Evolutionary conservation across 225 moss, liverwort and hornwort species (phyloP).

Genomic region (Pleurozium schreberi): DNA sequence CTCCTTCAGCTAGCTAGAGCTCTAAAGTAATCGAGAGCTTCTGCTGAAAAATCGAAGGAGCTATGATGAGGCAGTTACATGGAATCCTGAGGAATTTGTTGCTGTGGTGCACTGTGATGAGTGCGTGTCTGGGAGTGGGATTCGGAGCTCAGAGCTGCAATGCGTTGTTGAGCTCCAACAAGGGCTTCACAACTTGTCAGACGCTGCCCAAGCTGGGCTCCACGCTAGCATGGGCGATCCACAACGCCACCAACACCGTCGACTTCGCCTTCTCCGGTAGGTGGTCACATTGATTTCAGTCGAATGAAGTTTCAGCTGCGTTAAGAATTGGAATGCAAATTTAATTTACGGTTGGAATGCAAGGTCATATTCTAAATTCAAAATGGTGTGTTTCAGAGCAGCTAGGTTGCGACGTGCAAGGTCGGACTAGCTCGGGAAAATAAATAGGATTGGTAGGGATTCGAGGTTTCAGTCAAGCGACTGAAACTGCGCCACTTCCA

Average conservation of each 20-base stretch:
- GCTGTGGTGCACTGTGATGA: background rate
- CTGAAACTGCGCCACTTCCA: background rate
- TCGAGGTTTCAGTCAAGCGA: background rate
- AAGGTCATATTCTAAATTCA: background rate
- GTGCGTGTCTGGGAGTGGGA: background rate
- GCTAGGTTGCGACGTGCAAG: background rate
- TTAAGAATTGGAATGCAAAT: background rate
- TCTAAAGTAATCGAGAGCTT: no score
- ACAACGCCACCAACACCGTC: constrained; percentile 17
- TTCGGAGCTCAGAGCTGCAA: constrained; percentile 1
- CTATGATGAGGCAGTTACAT: background rate
- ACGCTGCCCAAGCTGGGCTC: constrained; percentile 21
- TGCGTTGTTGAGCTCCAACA: constrained; percentile 1
- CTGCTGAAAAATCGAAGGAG: background rate
- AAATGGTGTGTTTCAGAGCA: background rate
- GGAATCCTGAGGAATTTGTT: background rate
- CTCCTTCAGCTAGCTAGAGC: background rate
- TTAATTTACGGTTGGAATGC: background rate
- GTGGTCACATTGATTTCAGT: background rate
- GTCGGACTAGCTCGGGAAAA: background rate
- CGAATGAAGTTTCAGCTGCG: background rate
- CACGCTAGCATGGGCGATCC: constrained; percentile 50
- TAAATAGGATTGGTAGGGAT: no score
- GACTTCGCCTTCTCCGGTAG: constrained; percentile 55
- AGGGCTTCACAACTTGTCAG: constrained; percentile 25